Percentiles rank a stretch among this genome's conserved stretches.
These are phyloP conservation scores for Pouteria glomerata DNA, from an alignment of 148 eudicot genomes.

Conservation along the genomic window DNA sequence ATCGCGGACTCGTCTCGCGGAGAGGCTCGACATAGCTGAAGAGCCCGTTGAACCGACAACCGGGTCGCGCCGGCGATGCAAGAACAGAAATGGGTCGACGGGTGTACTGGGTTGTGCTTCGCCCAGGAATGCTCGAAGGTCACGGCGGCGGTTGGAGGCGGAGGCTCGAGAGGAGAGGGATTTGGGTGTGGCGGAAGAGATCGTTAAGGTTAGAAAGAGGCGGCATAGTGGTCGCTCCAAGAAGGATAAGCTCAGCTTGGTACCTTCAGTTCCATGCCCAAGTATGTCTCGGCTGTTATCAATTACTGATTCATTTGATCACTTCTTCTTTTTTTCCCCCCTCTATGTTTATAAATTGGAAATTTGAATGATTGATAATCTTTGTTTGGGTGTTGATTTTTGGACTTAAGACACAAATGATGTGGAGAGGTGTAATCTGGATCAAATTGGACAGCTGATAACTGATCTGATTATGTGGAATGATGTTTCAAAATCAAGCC, in stretches of 20 bases:
- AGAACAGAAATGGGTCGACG: slow-evolving; percentile 26
- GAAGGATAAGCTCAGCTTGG: slow-evolving; percentile 44
- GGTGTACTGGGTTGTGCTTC: slow-evolving; percentile 33
- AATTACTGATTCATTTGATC: background rate
- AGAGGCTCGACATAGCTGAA: slow-evolving; percentile 45
- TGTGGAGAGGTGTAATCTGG: slow-evolving; percentile 47
- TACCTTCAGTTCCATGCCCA: slow-evolving; percentile 28
- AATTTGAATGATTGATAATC: background rate
- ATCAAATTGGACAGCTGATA: slow-evolving; percentile 46
- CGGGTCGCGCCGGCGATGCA: slow-evolving; percentile 38
- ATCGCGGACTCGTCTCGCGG: slow-evolving; percentile 52
- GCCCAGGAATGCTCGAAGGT: slow-evolving; percentile 51
- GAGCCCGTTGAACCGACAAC: slow-evolving; percentile 29
- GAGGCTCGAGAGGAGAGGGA: slow-evolving; percentile 66
- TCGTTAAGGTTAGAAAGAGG: slow-evolving; percentile 49
- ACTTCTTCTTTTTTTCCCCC: background rate
- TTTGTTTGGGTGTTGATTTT: slow-evolving; percentile 1
- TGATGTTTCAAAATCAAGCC: slow-evolving; percentile 81
- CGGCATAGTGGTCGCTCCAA: slow-evolving; percentile 49
- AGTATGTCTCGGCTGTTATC: slow-evolving; percentile 29
- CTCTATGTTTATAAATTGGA: background rate
- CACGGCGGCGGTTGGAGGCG: slow-evolving; percentile 48
- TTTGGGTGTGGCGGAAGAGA: slow-evolving; percentile 37
- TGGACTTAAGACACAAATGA: slow-evolving; percentile 33
- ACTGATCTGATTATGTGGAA: slow-evolving; percentile 79